Conservation (phyloP, 106 monocot genomes). For the Dendrobium chrysotoxum region DNA sequence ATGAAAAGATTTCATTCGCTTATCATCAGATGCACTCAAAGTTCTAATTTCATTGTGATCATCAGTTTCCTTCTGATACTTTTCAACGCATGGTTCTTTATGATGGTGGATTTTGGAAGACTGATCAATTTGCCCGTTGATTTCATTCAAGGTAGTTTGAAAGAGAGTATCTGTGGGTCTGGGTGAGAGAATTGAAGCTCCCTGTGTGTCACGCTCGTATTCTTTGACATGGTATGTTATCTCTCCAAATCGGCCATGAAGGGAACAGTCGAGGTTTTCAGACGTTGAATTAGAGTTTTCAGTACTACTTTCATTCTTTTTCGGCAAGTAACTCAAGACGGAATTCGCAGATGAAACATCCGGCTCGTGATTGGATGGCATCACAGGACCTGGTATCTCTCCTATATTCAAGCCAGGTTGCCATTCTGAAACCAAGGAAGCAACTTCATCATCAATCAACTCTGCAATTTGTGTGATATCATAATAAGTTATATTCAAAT, state of each 20-base stretch:
- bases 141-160: not conserved
- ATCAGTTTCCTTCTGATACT: not conserved
- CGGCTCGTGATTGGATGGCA: not conserved
- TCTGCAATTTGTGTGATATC: slow-evolving; percentile 35
- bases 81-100: not conserved
- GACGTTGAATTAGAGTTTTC: not conserved
- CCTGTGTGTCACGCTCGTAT: not conserved
- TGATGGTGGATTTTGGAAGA: not conserved
- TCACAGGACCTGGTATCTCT: not conserved
- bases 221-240: not conserved
- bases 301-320: not conserved
- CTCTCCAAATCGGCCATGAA: slow-evolving; percentile 3
- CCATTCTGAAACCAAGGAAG: slow-evolving; percentile 40
- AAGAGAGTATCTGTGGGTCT: not conserved
- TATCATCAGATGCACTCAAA: not conserved
- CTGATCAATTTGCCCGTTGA: not conserved
- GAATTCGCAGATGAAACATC: not conserved
- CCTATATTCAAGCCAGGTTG: not conserved
- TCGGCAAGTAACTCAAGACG: not conserved
- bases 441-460: slow-evolving; percentile 40
- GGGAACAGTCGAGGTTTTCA: not conserved
- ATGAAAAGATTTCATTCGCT: not conserved
- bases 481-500: slow-evolving; percentile 33
- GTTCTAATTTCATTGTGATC: not conserved
- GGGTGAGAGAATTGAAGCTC: not conserved